Conservation (phyloP, 2,329 filamentous ascomycete species). For the Beauveria bassiana region DNA sequence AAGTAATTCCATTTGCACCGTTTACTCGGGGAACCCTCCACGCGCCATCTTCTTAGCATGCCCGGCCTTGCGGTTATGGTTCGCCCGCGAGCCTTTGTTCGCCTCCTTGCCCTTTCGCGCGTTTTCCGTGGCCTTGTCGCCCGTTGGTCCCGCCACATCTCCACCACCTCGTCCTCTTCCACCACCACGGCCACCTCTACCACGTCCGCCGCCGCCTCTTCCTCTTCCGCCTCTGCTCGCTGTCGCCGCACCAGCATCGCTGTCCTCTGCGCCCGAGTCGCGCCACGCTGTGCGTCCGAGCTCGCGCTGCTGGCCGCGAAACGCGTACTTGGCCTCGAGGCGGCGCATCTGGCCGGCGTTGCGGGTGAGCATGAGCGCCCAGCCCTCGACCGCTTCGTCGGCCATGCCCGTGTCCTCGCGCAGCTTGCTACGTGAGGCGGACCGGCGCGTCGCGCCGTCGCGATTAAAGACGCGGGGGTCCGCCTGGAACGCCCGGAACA, state of each 20-base stretch:
- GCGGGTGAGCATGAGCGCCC: conserved; percentile 76
- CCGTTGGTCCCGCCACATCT: conserved; percentile 55
- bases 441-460: conserved; percentile 61
- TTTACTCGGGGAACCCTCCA: conserved; percentile 26
- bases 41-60: conserved; percentile 59
- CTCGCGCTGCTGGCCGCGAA: conserved; percentile 57
- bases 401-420: conserved; percentile 78
- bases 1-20: neutral
- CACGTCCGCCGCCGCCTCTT: conserved; percentile 38
- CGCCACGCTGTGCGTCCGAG: conserved; percentile 61
- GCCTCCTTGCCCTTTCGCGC: conserved; percentile 73
- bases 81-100: conserved; percentile 72
- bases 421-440: conserved; percentile 53
- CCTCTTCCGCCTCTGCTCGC: conserved; percentile 34
- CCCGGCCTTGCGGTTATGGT: conserved; percentile 75
- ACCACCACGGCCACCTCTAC: conserved; percentile 39
- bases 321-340: conserved; percentile 64
- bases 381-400: conserved; percentile 90
- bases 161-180: conserved; percentile 45
- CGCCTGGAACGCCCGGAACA: conserved; percentile 66
- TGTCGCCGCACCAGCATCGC: conserved; percentile 37
- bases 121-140: conserved; percentile 63
- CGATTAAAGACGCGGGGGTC: conserved; percentile 61
- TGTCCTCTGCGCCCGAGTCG: conserved; percentile 50
- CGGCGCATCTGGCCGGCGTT: conserved; percentile 60